A percentile compares a stretch with the other conserved stretches of the same genome.
phyloP scores from a whole-genome alignment of 1,139 yeast species.

The Yamadazyma jaroonii region DNA sequence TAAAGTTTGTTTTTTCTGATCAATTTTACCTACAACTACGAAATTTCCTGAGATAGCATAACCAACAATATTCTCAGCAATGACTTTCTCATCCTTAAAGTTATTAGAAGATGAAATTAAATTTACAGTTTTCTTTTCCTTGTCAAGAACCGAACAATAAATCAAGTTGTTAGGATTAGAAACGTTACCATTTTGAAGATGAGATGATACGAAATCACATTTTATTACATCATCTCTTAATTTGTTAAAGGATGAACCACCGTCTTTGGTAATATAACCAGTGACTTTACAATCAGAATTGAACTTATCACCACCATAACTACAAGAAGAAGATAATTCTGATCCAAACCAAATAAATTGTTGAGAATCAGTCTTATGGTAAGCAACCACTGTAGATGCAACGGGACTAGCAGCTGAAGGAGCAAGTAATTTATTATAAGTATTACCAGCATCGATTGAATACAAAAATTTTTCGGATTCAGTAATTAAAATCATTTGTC shows the following conservation, averaged over 20 bases:
- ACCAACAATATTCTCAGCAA: constrained; percentile 37
- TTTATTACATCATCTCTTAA: constrained; percentile 48
- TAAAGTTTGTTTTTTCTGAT: constrained; percentile 38
- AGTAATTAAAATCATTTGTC: constrained; percentile 62
- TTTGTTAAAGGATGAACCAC: constrained; percentile 58
- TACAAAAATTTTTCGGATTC: constrained; percentile 46
- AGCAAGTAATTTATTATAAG: constrained; percentile 42
- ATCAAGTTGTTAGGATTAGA: constrained; percentile 35
- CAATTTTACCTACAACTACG: constrained; percentile 65
- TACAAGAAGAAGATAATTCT: constrained; percentile 48
- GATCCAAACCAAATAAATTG: constrained; percentile 59
- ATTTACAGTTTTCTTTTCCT: constrained; percentile 19
- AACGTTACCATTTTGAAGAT: constrained; percentile 22
- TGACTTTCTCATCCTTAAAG: constrained; percentile 20
- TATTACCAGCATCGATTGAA: constrained; percentile 67
- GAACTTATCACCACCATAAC: constrained; percentile 57
- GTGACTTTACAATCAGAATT: constrained; percentile 48
- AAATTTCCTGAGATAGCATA: constrained; percentile 51
- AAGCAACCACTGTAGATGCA: constrained; percentile 45
- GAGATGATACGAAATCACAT: constrained; percentile 69
- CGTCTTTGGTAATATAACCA: constrained; percentile 61
- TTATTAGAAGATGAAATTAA: constrained; percentile 27
- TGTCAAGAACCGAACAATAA: constrained; percentile 53
- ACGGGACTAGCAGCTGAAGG: constrained; percentile 50
- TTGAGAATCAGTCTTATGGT: constrained; percentile 54